phyloP scores from a whole-genome alignment of 495 filamentous ascomycete species.

The Podospora fimiseda region DNA sequence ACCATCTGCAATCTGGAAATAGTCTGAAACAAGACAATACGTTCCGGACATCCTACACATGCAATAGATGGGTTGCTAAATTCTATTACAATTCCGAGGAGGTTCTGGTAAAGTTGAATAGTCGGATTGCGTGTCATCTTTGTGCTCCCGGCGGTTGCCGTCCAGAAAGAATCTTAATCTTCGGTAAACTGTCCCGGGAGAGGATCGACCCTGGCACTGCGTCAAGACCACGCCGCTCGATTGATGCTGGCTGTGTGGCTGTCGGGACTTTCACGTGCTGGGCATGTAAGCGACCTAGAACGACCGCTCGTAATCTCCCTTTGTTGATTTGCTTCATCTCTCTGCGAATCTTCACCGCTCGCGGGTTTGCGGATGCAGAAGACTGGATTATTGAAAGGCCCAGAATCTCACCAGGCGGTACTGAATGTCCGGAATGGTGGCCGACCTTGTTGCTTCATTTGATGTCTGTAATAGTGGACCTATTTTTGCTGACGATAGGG shows the following conservation, averaged over 20 bases:
- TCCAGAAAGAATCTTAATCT: background rate
- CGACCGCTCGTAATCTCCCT: background rate
- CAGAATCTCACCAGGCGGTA: background rate
- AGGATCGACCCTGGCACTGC: background rate
- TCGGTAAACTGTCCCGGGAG: background rate
- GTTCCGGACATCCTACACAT: slow-evolving; percentile 1
- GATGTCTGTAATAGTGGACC: no score
- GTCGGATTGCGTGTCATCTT: background rate
- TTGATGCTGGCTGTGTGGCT: background rate
- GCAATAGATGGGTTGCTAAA: background rate
- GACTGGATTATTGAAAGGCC: background rate
- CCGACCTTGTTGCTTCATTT: background rate
- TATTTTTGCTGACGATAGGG: no score
- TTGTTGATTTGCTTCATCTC: background rate
- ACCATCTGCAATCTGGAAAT: slow-evolving; percentile 2
- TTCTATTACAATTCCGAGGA: no score
- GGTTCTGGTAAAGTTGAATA: background rate
- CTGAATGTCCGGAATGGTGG: background rate
- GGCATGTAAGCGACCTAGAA: background rate
- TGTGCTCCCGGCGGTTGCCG: background rate
- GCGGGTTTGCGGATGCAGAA: background rate
- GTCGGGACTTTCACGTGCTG: background rate
- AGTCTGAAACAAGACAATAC: slow-evolving; percentile 7
- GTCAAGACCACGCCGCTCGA: background rate
- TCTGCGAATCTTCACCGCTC: background rate